Evolutionary conservation across 768 basidiomycete species (phyloP).

Genomic region (Royoungia palumana): DNA sequence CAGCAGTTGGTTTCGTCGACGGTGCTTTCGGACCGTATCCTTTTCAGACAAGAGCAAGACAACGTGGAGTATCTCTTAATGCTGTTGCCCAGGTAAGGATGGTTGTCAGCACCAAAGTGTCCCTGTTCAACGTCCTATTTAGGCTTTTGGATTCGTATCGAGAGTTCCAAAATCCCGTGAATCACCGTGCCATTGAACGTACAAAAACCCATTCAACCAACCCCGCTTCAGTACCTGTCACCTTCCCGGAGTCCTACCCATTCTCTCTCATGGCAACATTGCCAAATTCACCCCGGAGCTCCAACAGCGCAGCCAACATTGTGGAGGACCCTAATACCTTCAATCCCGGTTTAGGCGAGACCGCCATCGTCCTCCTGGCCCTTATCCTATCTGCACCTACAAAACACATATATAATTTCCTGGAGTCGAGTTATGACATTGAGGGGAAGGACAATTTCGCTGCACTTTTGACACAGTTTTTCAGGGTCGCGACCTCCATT

Average conservation of each 20-base stretch:
- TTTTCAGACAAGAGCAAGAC: constrained; percentile 80
- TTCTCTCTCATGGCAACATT: constrained; percentile 74
- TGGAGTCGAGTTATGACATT: constrained; percentile 80
- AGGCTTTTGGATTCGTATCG: constrained; percentile 86
- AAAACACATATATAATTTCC: constrained; percentile 71
- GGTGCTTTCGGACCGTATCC: constrained; percentile 56
- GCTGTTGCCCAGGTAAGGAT: constrained; percentile 74
- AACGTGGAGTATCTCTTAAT: constrained; percentile 85
- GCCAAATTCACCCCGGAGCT: constrained; percentile 50
- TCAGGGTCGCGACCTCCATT: constrained; percentile 78
- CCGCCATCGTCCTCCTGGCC: constrained; percentile 78
- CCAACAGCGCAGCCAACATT: constrained; percentile 37
- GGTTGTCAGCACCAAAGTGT: background rate
- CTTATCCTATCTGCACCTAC: constrained; percentile 77
- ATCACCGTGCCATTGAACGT: constrained; percentile 66
- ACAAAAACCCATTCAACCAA: constrained; percentile 56
- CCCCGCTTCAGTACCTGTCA: constrained; percentile 62
- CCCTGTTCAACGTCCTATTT: constrained; percentile 6
- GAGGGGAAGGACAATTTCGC: constrained; percentile 84
- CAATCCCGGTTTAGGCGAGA: constrained; percentile 80
- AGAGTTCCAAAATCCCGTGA: constrained; percentile 70
- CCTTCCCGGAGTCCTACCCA: constrained; percentile 93
- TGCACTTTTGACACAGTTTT: constrained; percentile 67
- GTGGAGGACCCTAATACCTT: constrained; percentile 53
- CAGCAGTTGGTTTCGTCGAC: constrained; percentile 69